Evolutionary conservation across 1,284 basidiomycete genomes (phyloP).

Genomic region (Mycosarcoma mackinlayi): DNA sequence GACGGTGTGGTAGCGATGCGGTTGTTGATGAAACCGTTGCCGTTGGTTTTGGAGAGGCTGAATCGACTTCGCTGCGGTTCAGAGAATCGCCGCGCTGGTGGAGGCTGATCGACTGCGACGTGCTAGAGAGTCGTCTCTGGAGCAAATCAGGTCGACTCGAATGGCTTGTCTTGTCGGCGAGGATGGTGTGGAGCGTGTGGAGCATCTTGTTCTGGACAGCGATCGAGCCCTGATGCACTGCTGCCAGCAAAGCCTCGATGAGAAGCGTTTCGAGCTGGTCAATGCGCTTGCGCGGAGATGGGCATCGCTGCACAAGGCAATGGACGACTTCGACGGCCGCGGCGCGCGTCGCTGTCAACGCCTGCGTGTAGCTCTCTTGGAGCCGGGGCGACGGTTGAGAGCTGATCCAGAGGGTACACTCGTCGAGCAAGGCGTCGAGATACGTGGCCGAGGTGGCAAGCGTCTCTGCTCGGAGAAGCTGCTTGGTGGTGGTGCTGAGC

Average conservation of each 20-base stretch:
- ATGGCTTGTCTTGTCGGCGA: conserved; percentile 31
- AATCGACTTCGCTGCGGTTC: conserved; percentile 6
- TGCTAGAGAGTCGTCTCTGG: conserved; percentile 19
- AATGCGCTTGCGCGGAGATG: conserved; percentile 75
- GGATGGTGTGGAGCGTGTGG: conserved; percentile 84
- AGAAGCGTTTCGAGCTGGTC: conserved; percentile 74
- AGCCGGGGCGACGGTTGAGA: conserved; percentile 23
- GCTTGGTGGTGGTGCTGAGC: conserved; percentile 26
- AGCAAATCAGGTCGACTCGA: conserved; percentile 8
- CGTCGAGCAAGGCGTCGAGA: conserved; percentile 42
- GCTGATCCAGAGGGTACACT: conserved; percentile 36
- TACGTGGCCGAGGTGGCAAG: conserved; percentile 13
- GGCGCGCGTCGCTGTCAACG: conserved; percentile 73
- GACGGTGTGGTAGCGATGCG: conserved; percentile 67
- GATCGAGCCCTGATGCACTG: conserved; percentile 72
- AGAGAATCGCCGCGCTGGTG: conserved; percentile 27
- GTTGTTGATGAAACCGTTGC: not conserved
- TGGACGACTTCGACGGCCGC: conserved; percentile 84
- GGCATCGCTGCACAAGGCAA: conserved; percentile 80
- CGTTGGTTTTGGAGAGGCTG: not conserved
- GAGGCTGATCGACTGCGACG: conserved; percentile 8
- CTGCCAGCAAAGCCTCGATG: conserved; percentile 79
- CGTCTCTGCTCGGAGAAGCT: conserved; percentile 12
- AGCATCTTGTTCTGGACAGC: conserved; percentile 79
- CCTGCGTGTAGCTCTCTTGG: not conserved